Conservation (phyloP, 768 basidiomycete species). For the Pisolithus albus region DNA sequence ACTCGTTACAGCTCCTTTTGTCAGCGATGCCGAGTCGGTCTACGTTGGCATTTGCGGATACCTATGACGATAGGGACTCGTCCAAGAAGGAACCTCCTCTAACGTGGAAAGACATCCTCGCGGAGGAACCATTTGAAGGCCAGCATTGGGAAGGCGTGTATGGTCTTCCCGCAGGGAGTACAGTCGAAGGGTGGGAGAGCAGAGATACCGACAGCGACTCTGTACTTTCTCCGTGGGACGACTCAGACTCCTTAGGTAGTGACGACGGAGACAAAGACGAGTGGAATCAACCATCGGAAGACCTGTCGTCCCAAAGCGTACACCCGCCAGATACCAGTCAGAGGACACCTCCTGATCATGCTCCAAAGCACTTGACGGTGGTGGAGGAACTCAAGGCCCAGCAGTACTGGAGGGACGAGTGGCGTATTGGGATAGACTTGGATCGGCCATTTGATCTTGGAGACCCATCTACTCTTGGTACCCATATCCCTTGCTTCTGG, state of each 20-base stretch:
- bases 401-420: slow-evolving; percentile 73
- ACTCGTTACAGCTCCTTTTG: slow-evolving; percentile 42
- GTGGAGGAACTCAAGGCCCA: slow-evolving; percentile 55
- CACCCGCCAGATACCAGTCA: background rate
- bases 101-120: slow-evolving; percentile 75
- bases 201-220: slow-evolving; percentile 54
- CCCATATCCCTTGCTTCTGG: slow-evolving; percentile 3
- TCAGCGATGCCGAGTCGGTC: slow-evolving; percentile 44
- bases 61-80: slow-evolving; percentile 38
- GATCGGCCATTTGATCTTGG: slow-evolving; percentile 51
- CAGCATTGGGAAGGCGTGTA: slow-evolving; percentile 81
- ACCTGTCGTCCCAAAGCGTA: slow-evolving; percentile 4
- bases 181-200: slow-evolving; percentile 36
- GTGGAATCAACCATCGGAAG: slow-evolving; percentile 8
- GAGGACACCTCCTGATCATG: slow-evolving; percentile 1
- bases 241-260: slow-evolving; percentile 33
- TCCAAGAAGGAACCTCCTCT: slow-evolving; percentile 30
- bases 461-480: slow-evolving; percentile 70
- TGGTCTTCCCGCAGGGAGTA: slow-evolving; percentile 44
- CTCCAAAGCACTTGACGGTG: slow-evolving; percentile 34
- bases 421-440: slow-evolving; percentile 43
- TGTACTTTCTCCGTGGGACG: slow-evolving; percentile 61
- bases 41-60: slow-evolving; percentile 49
- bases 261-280: slow-evolving; percentile 3
- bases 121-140: slow-evolving; percentile 79